Evolutionary conservation across 768 basidiomycete species (phyloP).

Genomic region (Auriculariales sp.): DNA sequence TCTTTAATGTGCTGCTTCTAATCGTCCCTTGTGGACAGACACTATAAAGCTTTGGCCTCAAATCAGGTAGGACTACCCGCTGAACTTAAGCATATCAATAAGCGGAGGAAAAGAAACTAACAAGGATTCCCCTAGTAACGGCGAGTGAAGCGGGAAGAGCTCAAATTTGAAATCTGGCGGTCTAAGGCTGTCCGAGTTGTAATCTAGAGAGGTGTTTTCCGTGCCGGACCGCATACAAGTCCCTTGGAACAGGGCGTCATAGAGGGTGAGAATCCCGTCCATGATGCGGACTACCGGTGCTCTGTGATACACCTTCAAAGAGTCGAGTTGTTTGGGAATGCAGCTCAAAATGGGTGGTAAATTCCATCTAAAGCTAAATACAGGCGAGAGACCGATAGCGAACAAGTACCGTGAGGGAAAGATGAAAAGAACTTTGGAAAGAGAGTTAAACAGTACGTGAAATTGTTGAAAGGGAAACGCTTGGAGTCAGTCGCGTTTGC

Average conservation of each 20-base stretch:
- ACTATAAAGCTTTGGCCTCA: constrained; percentile 40
- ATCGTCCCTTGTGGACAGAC: constrained; percentile 8
- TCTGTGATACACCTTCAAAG: constrained; percentile 60
- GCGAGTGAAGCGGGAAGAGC: constrained; percentile 76
- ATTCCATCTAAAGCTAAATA: constrained; percentile 80
- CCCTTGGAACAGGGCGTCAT: constrained; percentile 66
- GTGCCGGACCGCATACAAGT: constrained; percentile 61
- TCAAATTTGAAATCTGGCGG: constrained; percentile 72
- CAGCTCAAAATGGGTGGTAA: constrained; percentile 74
- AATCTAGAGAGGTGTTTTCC: constrained; percentile 67
- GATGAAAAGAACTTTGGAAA: constrained; percentile 73
- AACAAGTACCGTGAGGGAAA: constrained; percentile 77
- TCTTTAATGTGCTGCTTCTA: constrained; percentile 15
- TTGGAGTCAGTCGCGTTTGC: constrained; percentile 53
- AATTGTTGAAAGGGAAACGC: constrained; percentile 69
- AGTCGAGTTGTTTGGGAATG: constrained; percentile 80
- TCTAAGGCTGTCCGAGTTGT: constrained; percentile 51
- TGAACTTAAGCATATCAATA: constrained; percentile 85
- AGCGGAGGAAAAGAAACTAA: constrained; percentile 87
- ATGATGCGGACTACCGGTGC: constrained; percentile 44
- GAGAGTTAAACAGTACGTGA: constrained; percentile 72
- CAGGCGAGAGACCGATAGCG: constrained; percentile 69
- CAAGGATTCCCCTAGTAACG: constrained; percentile 81
- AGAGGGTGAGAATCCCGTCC: constrained; percentile 49
- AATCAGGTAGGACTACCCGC: constrained; percentile 74